These are phyloP conservation scores for Tilletia setariae DNA, from an alignment of 1,284 basidiomycete species.

Conservation along the genomic window DNA sequence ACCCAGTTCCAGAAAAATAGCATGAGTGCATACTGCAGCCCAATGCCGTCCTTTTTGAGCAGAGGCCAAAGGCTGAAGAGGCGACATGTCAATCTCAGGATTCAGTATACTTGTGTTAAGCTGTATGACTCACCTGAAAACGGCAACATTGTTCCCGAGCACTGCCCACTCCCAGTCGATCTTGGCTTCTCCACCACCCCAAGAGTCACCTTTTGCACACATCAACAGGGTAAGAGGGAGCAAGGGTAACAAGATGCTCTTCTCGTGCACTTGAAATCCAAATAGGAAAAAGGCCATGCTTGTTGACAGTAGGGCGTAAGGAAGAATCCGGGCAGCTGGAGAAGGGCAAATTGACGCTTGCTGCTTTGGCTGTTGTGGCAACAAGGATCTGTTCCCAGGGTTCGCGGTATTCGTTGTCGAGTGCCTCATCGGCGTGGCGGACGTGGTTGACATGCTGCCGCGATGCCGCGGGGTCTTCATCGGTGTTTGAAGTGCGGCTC, in stretches of 20 bases:
- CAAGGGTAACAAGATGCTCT: conserved; percentile 82
- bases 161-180: conserved; percentile 73
- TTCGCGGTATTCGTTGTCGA: neutral
- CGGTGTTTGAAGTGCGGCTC: neutral
- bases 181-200: conserved; percentile 55
- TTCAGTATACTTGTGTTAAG: neutral
- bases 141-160: conserved; percentile 77
- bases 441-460: conserved; percentile 1
- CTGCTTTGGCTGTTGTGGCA: neutral
- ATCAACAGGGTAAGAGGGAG: conserved; percentile 77
- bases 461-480: conserved; percentile 4
- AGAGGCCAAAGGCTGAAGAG: conserved; percentile 79
- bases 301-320: conserved; percentile 47
- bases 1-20: conserved; percentile 74
- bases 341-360: conserved; percentile 48
- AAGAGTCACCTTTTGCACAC: conserved; percentile 60
- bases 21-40: conserved; percentile 68
- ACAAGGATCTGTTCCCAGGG: neutral
- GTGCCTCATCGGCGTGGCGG: conserved; percentile 5
- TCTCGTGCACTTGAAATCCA: conserved; percentile 93
- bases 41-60: conserved; percentile 74
- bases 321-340: conserved; percentile 59
- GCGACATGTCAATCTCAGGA: neutral
- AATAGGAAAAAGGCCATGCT: conserved; percentile 84
- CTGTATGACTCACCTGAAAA: conserved; percentile 68